Conservation (phyloP, 2,329 filamentous ascomycete genomes). For the Madurella fahalii region DNA sequence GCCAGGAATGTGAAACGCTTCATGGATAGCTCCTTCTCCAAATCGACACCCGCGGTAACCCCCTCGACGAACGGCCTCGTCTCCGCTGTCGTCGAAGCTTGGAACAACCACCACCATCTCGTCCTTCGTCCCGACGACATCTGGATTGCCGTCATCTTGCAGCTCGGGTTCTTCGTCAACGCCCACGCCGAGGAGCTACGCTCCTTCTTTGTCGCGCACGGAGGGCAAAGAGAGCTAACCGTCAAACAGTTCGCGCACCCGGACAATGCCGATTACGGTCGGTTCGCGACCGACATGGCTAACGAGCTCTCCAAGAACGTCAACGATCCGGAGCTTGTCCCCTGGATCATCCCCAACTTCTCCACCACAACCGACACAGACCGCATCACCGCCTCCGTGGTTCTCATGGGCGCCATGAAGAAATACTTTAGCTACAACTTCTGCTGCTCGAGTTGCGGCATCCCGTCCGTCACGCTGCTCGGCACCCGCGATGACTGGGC, state of each 20-base stretch:
- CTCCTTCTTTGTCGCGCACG: too few species aligned
- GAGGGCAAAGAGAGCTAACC: neutral
- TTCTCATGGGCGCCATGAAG: constrained; percentile 18
- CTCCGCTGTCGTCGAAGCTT: constrained; percentile 44
- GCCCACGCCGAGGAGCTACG: constrained; percentile 31
- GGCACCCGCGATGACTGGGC: constrained; percentile 42
- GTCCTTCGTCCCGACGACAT: constrained; percentile 49
- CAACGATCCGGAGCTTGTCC: constrained; percentile 33
- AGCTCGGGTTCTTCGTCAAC: constrained; percentile 48
- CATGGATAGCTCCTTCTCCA: neutral
- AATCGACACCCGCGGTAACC: neutral
- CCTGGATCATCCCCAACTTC: constrained; percentile 43
- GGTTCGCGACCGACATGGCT: constrained; percentile 34
- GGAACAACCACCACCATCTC: constrained; percentile 47
- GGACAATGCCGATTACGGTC: constrained; percentile 26
- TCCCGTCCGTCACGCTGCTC: constrained; percentile 45
- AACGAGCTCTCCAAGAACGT: constrained; percentile 37
- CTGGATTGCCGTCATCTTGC: constrained; percentile 50
- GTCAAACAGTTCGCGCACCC: constrained; percentile 6
- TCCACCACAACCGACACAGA: constrained; percentile 41
- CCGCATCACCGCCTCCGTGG: constrained; percentile 17
- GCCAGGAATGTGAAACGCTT: neutral
- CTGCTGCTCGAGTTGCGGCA: constrained; percentile 34
- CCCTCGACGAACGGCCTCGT: constrained; percentile 29
- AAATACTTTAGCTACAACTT: constrained; percentile 38